phyloP scores from a whole-genome alignment of 1,139 yeast genomes.

The Spencermartinsiella ligniputridi region DNA sequence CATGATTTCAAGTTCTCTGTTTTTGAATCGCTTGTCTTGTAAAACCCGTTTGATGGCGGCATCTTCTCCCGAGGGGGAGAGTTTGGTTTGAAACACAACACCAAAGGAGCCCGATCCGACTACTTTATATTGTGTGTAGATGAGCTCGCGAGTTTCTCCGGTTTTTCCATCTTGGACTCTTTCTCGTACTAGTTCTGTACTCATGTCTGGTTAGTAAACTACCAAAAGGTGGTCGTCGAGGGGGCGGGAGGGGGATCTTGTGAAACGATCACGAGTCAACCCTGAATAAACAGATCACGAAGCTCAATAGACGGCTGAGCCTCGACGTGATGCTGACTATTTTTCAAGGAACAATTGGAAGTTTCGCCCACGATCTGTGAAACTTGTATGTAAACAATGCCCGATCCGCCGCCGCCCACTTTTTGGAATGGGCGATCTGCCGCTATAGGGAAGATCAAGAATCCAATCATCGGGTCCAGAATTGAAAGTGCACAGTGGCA shows the following conservation, averaged over 20 bases:
- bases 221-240: too few species aligned
- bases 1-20: conserved; percentile 95
- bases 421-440: too few species aligned
- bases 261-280: background rate
- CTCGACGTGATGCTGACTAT: too few species aligned
- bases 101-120: conserved; percentile 99
- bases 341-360: too few species aligned
- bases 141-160: conserved; percentile 56
- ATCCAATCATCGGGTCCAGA: too few species aligned
- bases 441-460: too few species aligned
- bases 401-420: too few species aligned
- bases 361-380: too few species aligned
- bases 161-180: conserved; percentile 72
- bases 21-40: conserved; percentile 93
- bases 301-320: too few species aligned
- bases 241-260: background rate
- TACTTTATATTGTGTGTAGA: conserved; percentile 73
- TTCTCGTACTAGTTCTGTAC: conserved; percentile 59
- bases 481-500: too few species aligned
- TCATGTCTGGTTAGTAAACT: conserved; percentile 16
- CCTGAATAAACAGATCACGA: background rate
- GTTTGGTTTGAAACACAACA: conserved; percentile 83
- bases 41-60: conserved; percentile 94
- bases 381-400: too few species aligned
- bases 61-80: conserved; percentile 66